phyloP scores from a whole-genome alignment of 176 grass and related monocot genomes.

The Calamus simplicifolius region DNA sequence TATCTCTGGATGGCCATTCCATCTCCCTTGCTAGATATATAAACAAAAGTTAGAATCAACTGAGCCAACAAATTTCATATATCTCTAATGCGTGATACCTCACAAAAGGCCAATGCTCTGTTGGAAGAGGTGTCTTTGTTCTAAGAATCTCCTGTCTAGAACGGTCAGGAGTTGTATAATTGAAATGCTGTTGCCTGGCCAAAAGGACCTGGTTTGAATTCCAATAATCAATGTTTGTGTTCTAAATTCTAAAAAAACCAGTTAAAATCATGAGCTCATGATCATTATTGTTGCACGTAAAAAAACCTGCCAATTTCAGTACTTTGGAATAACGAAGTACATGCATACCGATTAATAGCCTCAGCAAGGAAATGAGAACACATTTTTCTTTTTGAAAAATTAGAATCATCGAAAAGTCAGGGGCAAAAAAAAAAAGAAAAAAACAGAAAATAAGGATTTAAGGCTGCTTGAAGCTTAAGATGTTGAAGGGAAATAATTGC shows the following conservation, averaged over 20 bases:
- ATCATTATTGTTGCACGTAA: neutral
- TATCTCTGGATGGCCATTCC: conserved; percentile 33
- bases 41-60: conserved; percentile 2
- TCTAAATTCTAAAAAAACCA: neutral
- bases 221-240: neutral
- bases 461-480: too few species aligned
- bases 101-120: conserved; percentile 65
- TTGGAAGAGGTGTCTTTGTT: conserved; percentile 58
- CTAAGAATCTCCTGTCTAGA: conserved; percentile 66
- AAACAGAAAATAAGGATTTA: too few species aligned
- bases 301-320: neutral
- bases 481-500: too few species aligned
- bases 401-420: too few species aligned
- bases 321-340: too few species aligned
- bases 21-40: conserved; percentile 36
- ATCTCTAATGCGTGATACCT: conserved; percentile 33
- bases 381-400: too few species aligned
- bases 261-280: neutral
- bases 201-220: conserved; percentile 58
- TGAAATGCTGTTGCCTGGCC: conserved; percentile 78
- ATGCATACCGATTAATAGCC: too few species aligned
- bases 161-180: conserved; percentile 79
- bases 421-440: too few species aligned
- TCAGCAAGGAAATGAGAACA: too few species aligned
- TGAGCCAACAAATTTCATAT: neutral